Base-by-base conservation (phyloP, 768 basidiomycete species). In the Chalciporus sphaerocephalus region DNA sequence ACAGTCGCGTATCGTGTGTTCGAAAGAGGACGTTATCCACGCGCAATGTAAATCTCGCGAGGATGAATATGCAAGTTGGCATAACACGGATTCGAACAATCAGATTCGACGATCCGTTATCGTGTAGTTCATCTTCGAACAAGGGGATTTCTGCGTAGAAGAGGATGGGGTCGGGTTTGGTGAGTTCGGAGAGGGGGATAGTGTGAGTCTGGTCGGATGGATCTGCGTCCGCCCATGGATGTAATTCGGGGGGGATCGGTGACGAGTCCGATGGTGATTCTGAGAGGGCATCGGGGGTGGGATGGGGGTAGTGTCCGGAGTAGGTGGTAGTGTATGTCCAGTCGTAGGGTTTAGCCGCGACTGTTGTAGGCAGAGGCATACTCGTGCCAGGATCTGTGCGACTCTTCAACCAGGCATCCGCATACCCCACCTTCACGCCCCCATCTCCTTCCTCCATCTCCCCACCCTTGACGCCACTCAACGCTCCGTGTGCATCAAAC, bases 271-370 rank as follows among this genome's bases (percentile, higher is more conserved):
- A n/a, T n/a, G n/a, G n/a, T n/a, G n/a, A n/a, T n/a, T n/a, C n/a
- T n/a, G n/a, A n/a, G n/a, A n/a, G 32, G 13, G 40, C 38, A 2
- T 28, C 28, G 9, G 28, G 1, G n/a, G 13, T n/a, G 13, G 24
- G 18, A 11, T 40, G 24, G 17, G 40, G 45, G 16, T 50, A 54
- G 53, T 85, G 81, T 0, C 95, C 96, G 0, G 81, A 57, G 54
- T 97, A 93, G 3, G 76, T 81, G 2, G 92, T 90, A 2, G 94
- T 96, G 64, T 96, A 98, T 10, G 96, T 99, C 96, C 96, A 98
- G 60, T 99, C 96, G 65, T 90, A 97, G 0, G 85, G 87, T 55
- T 94, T 96, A 7, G 91, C 85, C 0, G 75, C 61, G 17, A 83
- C 78, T 5, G 87, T 87, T 51, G 75, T 65, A 3, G 89, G 87